Conservation (phyloP, 306 rosid genomes). For the Corylus avellana region DNA sequence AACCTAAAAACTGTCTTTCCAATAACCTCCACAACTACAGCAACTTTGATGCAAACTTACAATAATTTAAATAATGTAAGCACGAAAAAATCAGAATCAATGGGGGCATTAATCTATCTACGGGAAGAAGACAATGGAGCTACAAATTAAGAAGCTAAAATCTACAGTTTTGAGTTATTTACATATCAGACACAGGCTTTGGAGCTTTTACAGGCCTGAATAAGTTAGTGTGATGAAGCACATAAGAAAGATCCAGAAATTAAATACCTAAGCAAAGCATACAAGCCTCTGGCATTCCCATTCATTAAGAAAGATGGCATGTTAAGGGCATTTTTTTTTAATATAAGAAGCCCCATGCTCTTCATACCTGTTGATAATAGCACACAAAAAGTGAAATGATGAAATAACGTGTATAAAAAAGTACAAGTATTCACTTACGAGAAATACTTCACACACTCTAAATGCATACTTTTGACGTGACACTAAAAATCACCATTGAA, state of each 20-base stretch:
- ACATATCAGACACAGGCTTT: background rate
- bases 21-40: too few relatives aligned
- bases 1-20: too few relatives aligned
- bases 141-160: background rate
- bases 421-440: background rate
- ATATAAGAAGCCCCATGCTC: conserved; percentile 98
- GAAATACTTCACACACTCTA: too few relatives aligned
- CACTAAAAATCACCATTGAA: too few relatives aligned
- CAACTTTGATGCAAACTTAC: background rate
- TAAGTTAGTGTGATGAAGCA: background rate
- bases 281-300: background rate
- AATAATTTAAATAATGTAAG: background rate
- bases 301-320: background rate
- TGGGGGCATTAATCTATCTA: background rate
- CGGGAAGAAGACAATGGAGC: background rate
- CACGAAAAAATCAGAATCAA: background rate
- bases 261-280: background rate
- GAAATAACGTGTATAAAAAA: background rate
- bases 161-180: background rate
- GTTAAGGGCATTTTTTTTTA: conserved; percentile 90
- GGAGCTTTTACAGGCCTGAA: conserved; percentile 1
- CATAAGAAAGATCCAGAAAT: background rate
- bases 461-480: too few relatives aligned
- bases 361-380: conserved; percentile 66
- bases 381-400: conserved; percentile 12